phyloP scores from a whole-genome alignment of 345 rosid species.

The Salix arbutifolia region DNA sequence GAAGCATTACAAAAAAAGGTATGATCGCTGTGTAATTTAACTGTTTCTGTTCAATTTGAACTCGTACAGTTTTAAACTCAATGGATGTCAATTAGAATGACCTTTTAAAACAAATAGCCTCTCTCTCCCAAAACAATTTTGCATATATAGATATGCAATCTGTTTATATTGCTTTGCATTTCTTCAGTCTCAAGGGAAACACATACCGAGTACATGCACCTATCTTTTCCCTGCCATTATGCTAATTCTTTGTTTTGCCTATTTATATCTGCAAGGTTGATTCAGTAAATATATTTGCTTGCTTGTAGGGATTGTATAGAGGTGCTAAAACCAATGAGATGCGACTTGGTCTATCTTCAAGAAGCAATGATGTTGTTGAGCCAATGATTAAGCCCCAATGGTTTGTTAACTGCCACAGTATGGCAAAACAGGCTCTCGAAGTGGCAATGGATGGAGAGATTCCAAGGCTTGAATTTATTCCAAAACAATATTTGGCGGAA shows the following conservation, averaged over 20 bases:
- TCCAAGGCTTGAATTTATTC: constrained; percentile 73
- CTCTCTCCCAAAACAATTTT: background rate
- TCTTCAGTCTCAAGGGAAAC: background rate
- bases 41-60: background rate
- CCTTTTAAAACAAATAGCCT: background rate
- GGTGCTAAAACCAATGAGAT: constrained; percentile 80
- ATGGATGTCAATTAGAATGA: too few relatives aligned
- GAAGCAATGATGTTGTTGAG: constrained; percentile 78
- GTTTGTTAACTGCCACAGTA: constrained; percentile 65
- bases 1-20: constrained; percentile 72
- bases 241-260: background rate
- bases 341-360: constrained; percentile 82
- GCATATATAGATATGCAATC: background rate
- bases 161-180: background rate
- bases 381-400: constrained; percentile 95
- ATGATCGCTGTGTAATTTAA: background rate
- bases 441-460: constrained; percentile 52
- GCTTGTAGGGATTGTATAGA: constrained; percentile 62
- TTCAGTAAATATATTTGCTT: constrained; percentile 2
- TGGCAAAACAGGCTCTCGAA: constrained; percentile 81
- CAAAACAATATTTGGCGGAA: constrained; percentile 82
- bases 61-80: too few relatives aligned
- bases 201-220: background rate
- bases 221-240: background rate
- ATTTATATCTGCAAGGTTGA: background rate